Base-by-base conservation (phyloP, 192 early-diverging fungal genomes). In the Umbelopsis sp. region DNA sequence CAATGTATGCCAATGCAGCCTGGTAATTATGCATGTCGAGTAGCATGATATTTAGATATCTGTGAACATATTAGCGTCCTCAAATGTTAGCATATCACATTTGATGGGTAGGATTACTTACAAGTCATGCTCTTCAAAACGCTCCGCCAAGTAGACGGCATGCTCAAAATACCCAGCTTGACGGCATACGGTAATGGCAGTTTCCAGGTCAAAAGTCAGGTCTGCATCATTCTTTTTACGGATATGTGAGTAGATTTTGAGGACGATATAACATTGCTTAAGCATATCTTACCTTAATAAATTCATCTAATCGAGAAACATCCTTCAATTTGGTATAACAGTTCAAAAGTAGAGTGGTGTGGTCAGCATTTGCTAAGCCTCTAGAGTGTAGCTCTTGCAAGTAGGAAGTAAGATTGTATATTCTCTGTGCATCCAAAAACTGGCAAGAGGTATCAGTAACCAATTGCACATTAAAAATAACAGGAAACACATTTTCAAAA, bases 321-420 rank as follows among this genome's bases (percentile, higher is more conserved):
- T 95, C 95, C 67, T 93, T 91, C 27, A 97, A 82, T 78, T 98
- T 97, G 8, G 96, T 95, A 77, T 99, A 99, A 84, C 97, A 99
- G 77, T 97, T 98, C 15, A 99, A 82, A 49, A 99, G 80, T 69
- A 98, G 80, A 1, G 97, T 99, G 0, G 97, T 99, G 77, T 99
- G 97, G 73, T 99, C 95, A 2, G 91, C 84, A 49, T 94, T 97
- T 18, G 96, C 97, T 33, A 97, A 84, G 10, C 89, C 87, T 5
- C 87, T 84, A 3, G 93, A 89, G 72, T 99, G 97, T 2, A 99
- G 82, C 49, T 90, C 90, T 81, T 98, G 93, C 49, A 99, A 81
- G 70, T 96, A 98, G 30, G 86, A 87, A 0, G 94, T 92, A 67
- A 99, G 77, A 61, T 95, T 95, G 71, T 91, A 89, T 27, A 97